Base-by-base conservation (phyloP, 2,329 filamentous ascomycete genomes). In the Tolypocladium tropicale region DNA sequence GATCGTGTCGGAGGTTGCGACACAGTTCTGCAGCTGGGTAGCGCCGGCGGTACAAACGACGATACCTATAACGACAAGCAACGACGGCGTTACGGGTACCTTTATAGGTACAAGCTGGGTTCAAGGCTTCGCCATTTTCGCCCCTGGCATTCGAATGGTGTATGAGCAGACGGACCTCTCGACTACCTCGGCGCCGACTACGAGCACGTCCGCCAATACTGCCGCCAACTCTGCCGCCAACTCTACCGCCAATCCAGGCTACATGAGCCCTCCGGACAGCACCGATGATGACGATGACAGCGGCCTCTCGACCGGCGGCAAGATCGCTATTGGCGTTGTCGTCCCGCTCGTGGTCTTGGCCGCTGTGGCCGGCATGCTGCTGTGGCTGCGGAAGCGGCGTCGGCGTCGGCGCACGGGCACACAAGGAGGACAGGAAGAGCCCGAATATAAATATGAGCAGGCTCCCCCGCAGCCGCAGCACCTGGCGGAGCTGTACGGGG, bases 131-230 rank as follows among this genome's bases (percentile, higher is more conserved):
- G 69, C 65, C 3, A 58, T 72, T 25, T 69, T 71, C 37, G 70
- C 68, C 0, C 70, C 62, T 49, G 70, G 70, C 37, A 52, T 72
- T 14, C 63, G 66, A 14, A 72, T 72, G 69, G 63, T 72, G 12
- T 67, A 70, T 53, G 62, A 71, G 43, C 49, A 59, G 23, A 67
- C 59, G 11, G 68, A 71, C 39, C 28, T 67, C 3, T 23, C 54
- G 3, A 57, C 57, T 21, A 36, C 10, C 39, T 23, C 25, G n/a
- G 39, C 23, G 11, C 23, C 55, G 11, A 48, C 25, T 9, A n/a
- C n/a, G n/a, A n/a, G n/a, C n/a, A n/a, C n/a, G n/a, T n/a, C n/a
- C n/a, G n/a, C n/a, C n/a, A n/a, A n/a, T n/a, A 36, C 23, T 25
- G 18, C 43, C 14, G 43, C 50, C 10, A 18, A 14, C 4, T n/a